phyloP scores from a whole-genome alignment of 495 filamentous ascomycete genomes.

The Neurospora terricola region DNA sequence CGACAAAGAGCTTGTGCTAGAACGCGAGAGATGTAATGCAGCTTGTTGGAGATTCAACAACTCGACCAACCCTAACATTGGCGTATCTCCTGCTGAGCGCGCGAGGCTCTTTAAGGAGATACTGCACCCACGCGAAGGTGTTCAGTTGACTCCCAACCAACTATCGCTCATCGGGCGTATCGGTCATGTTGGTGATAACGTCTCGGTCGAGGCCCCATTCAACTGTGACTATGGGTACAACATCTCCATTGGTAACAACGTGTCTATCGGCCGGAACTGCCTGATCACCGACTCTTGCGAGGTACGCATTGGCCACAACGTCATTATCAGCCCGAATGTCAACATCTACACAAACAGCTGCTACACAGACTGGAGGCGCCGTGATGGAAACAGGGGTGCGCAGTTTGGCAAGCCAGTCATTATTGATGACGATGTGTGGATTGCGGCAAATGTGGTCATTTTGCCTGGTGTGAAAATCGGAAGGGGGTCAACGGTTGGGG shows the following conservation, averaged over 20 bases:
- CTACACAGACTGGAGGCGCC: slow-evolving; percentile 62
- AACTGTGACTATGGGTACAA: slow-evolving; percentile 95
- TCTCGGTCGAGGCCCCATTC: slow-evolving; percentile 82
- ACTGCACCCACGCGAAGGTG: slow-evolving; percentile 40
- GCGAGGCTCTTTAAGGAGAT: slow-evolving; percentile 72
- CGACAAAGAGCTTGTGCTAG: slow-evolving; percentile 67
- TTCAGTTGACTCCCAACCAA: slow-evolving; percentile 34
- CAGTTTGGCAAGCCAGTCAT: slow-evolving; percentile 62
- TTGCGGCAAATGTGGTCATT: slow-evolving; percentile 59
- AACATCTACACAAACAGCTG: slow-evolving; percentile 72
- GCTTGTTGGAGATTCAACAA: slow-evolving; percentile 88
- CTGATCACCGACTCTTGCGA: slow-evolving; percentile 71
- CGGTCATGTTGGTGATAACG: slow-evolving; percentile 65
- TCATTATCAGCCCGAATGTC: slow-evolving; percentile 78
- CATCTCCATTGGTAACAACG: slow-evolving; percentile 76
- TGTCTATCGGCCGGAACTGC: slow-evolving; percentile 78
- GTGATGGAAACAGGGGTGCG: slow-evolving; percentile 64
- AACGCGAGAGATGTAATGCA: slow-evolving; percentile 76
- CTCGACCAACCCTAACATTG: slow-evolving; percentile 66
- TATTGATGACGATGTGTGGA: slow-evolving; percentile 85
- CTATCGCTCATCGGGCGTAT: slow-evolving; percentile 38
- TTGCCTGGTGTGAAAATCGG: slow-evolving; percentile 75
- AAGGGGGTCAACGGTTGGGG: slow-evolving; percentile 68
- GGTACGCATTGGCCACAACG: slow-evolving; percentile 67
- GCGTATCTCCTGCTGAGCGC: slow-evolving; percentile 68